Evolutionary conservation across 2,329 filamentous ascomycete genomes (phyloP).

Genomic region (Ceratocystiopsis sp.): DNA sequence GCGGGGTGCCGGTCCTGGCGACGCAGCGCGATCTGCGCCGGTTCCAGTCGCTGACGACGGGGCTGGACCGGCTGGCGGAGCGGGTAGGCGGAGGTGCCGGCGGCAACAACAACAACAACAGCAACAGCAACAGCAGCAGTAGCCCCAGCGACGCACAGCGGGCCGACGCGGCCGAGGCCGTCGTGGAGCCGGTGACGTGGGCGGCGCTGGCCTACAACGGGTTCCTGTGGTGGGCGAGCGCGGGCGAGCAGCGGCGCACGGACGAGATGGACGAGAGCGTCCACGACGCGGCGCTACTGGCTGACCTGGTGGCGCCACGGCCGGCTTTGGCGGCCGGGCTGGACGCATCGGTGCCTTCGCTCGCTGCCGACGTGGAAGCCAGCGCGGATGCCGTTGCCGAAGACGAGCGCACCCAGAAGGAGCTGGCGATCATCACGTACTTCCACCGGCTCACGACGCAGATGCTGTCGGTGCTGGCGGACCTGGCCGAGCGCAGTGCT

Average conservation of each 20-base stretch:
- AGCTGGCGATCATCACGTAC: slow-evolving; percentile 62
- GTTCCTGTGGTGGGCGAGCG: slow-evolving; percentile 84
- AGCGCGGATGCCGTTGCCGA: slow-evolving; percentile 6
- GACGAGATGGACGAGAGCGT: slow-evolving; percentile 41
- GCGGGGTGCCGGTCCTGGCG: slow-evolving; percentile 54
- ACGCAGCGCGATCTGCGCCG: slow-evolving; percentile 81
- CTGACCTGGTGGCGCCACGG: slow-evolving; percentile 27
- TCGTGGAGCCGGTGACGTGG: slow-evolving; percentile 50
- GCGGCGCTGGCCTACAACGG: slow-evolving; percentile 60
- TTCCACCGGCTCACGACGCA: slow-evolving; percentile 60
- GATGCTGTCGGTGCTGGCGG: slow-evolving; percentile 43
- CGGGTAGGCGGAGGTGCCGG: slow-evolving; percentile 3
- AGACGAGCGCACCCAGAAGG: slow-evolving; percentile 33
- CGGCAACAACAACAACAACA: slow-evolving; percentile 1
- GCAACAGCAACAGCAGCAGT: slow-evolving; percentile 7
- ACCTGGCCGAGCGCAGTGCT: slow-evolving; percentile 36
- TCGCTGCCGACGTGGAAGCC: slow-evolving; percentile 10
- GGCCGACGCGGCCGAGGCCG: slow-evolving; percentile 33
- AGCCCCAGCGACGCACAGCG: slow-evolving; percentile 17
- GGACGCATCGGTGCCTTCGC: too few relatives aligned
- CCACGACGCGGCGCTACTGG: slow-evolving; percentile 37
- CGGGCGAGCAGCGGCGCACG: slow-evolving; percentile 51
- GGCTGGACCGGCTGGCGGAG: slow-evolving; percentile 32
- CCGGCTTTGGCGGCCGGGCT: slow-evolving; percentile 1
- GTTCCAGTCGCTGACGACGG: slow-evolving; percentile 51